Evolutionary conservation across 1,139 yeast species (phyloP).

Genomic region (Yamadazyma buinensis): DNA sequence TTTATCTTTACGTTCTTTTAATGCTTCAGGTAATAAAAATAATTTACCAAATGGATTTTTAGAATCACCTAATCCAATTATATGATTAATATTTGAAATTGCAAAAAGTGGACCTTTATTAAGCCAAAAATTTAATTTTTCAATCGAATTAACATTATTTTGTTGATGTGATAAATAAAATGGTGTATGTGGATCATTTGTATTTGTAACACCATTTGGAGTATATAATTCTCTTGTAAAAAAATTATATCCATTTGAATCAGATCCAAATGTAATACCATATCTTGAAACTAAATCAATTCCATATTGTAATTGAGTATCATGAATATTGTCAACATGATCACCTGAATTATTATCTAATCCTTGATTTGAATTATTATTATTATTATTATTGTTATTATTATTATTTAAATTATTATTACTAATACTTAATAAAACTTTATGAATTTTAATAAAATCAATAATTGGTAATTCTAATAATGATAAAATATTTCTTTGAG

Average conservation of each 20-base stretch:
- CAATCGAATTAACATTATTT: constrained; percentile 36
- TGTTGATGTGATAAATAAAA: constrained; percentile 29
- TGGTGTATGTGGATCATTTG: constrained; percentile 29
- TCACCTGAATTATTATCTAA: constrained; percentile 5
- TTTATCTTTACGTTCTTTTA: constrained; percentile 67
- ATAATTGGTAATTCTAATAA: constrained; percentile 57
- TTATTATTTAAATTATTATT: constrained; percentile 19
- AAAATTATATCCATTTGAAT: constrained; percentile 62
- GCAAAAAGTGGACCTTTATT: constrained; percentile 75
- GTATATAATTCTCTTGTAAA: constrained; percentile 51
- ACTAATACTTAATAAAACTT: constrained; percentile 52
- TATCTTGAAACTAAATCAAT: constrained; percentile 65
- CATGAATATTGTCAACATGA: constrained; percentile 31
- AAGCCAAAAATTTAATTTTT: constrained; percentile 68
- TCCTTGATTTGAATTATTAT: constrained; percentile 19
- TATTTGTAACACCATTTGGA: constrained; percentile 26
- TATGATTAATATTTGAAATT: constrained; percentile 66
- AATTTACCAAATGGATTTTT: constrained; percentile 71
- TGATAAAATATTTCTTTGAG: constrained; percentile 63
- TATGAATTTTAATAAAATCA: constrained; percentile 64
- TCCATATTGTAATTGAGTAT: constrained; percentile 47
- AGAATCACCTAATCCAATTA: constrained; percentile 74
- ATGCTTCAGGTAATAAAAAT: constrained; percentile 65
- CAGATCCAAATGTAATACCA: constrained; percentile 68
- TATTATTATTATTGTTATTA: constrained; percentile 3